Evolutionary conservation across 257 asterid species (phyloP).

Genomic region (Osmanthus fragrans): DNA sequence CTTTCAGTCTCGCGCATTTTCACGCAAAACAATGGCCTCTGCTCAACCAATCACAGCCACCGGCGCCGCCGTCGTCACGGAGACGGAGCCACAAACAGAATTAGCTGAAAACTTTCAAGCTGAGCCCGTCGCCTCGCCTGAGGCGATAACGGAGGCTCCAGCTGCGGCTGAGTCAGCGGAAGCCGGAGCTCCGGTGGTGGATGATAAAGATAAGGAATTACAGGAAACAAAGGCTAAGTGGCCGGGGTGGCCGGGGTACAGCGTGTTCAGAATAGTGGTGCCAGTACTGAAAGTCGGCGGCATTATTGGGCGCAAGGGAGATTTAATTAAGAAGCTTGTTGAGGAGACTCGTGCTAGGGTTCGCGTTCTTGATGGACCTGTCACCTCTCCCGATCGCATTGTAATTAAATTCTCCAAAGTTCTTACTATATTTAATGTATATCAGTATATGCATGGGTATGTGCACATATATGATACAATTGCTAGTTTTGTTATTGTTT

Average conservation of each 20-base stretch:
- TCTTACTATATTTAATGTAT: no score
- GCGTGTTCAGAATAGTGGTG: conserved; percentile 42
- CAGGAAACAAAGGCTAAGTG: conserved; percentile 24
- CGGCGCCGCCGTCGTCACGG: neutral
- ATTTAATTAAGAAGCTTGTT: conserved; percentile 44
- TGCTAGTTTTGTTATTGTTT: neutral
- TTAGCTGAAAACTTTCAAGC: neutral
- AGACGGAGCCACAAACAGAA: neutral
- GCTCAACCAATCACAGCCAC: neutral
- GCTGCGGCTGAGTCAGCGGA: neutral
- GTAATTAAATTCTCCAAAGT: conserved; percentile 12
- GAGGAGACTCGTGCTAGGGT: conserved; percentile 45
- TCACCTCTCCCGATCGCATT: conserved; percentile 41
- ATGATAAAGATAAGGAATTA: conserved; percentile 10
- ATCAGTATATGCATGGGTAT: neutral
- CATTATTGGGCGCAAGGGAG: conserved; percentile 56
- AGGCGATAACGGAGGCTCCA: neutral
- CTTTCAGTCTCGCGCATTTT: neutral
- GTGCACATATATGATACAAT: neutral
- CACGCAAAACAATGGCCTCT: neutral
- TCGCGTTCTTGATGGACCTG: conserved; percentile 47
- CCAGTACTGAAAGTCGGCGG: conserved; percentile 51
- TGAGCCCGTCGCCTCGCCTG: neutral
- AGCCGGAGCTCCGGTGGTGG: neutral
- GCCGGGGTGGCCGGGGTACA: conserved; percentile 60